Evolutionary conservation across 106 monocot genomes (phyloP).

Genomic region (Amphibolis antarctica): DNA sequence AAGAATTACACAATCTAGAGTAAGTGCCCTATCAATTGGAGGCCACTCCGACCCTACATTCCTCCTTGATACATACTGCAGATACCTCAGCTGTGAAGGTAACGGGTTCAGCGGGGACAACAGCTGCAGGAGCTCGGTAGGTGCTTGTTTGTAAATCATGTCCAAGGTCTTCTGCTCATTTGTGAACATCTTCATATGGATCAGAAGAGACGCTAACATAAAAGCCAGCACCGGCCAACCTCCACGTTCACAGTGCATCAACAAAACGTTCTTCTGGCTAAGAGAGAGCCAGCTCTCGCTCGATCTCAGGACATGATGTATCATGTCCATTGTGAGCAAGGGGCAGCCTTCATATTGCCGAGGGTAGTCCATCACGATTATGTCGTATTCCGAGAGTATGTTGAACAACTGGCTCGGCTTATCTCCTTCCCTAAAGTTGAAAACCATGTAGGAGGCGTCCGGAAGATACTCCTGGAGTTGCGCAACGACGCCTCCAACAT

Average conservation of each 20-base stretch:
- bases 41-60: slow-evolving; percentile 88
- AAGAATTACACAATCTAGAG: slow-evolving; percentile 76
- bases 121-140: slow-evolving; percentile 64
- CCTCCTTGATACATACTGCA: slow-evolving; percentile 92
- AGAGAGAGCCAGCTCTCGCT: slow-evolving; percentile 93
- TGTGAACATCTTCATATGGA: slow-evolving; percentile 68
- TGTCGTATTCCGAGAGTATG: slow-evolving; percentile 66
- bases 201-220: slow-evolving; percentile 78
- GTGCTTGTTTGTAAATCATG: slow-evolving; percentile 86
- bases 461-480: slow-evolving; percentile 64
- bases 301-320: slow-evolving; percentile 80
- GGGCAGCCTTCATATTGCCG: slow-evolving; percentile 85
- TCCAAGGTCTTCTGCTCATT: slow-evolving; percentile 84
- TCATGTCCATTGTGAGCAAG: slow-evolving; percentile 81
- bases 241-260: slow-evolving; percentile 88
- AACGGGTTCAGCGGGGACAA: slow-evolving; percentile 76
- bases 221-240: slow-evolving; percentile 95
- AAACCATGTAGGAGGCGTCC: slow-evolving; percentile 91
- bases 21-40: slow-evolving; percentile 79
- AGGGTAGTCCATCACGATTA: slow-evolving; percentile 94
- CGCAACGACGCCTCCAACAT: slow-evolving; percentile 52
- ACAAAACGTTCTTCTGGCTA: slow-evolving; percentile 52
- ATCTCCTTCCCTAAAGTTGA: slow-evolving; percentile 75
- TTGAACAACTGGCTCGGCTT: slow-evolving; percentile 50
- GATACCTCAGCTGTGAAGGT: slow-evolving; percentile 84